Percentiles rank a stretch among this genome's conserved stretches.
Evolutionary conservation across 1,284 basidiomycete species (phyloP).

Genomic region (Microbotryomycetes sp.): DNA sequence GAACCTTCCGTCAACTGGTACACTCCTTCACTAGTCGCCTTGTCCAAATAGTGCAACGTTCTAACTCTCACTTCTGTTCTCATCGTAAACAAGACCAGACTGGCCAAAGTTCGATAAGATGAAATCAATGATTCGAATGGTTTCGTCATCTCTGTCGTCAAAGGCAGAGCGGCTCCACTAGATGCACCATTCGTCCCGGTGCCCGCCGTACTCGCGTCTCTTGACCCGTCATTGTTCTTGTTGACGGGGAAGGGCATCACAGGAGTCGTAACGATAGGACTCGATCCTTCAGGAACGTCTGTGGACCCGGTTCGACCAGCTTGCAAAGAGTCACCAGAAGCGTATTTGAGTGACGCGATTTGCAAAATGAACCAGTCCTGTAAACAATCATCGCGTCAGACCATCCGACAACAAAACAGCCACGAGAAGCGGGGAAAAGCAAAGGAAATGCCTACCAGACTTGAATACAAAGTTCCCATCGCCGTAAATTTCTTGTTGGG

Average conservation of each 20-base stretch:
- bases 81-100: slow-evolving; percentile 80
- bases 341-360: slow-evolving; percentile 18
- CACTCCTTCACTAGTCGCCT: slow-evolving; percentile 57
- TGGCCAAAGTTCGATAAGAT: slow-evolving; percentile 81
- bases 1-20: slow-evolving; percentile 72
- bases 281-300: neutral
- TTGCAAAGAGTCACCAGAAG: neutral
- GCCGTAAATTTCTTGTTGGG: slow-evolving; percentile 69
- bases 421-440: neutral
- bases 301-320: neutral
- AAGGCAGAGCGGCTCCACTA: slow-evolving; percentile 51
- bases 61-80: slow-evolving; percentile 83
- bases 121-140: slow-evolving; percentile 82
- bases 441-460: slow-evolving; percentile 58
- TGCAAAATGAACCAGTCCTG: slow-evolving; percentile 32
- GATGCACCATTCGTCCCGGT: slow-evolving; percentile 42
- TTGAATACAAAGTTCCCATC: slow-evolving; percentile 75
- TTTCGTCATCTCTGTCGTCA: slow-evolving; percentile 77
- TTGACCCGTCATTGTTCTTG: neutral
- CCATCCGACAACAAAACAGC: neutral
- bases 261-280: neutral
- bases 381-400: neutral
- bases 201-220: neutral
- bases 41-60: slow-evolving; percentile 71
- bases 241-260: neutral